Conservation (phyloP, 2,329 filamentous ascomycete genomes). For the Triangularia setosa region DNA sequence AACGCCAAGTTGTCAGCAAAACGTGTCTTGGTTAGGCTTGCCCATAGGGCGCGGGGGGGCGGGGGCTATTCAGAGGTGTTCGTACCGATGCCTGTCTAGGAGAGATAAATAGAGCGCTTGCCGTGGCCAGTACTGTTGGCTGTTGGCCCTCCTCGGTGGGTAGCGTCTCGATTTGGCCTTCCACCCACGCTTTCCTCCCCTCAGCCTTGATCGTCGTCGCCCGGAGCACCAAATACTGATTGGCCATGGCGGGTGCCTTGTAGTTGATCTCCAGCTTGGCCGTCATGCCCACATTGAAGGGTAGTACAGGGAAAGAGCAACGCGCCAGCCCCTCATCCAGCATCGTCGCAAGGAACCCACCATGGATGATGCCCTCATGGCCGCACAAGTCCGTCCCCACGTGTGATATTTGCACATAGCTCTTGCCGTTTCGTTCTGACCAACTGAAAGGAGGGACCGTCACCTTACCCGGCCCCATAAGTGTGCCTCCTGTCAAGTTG, state of each 20-base stretch:
- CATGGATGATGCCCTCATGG: conserved; percentile 86
- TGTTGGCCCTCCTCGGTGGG: conserved; percentile 56
- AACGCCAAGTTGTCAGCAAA: not conserved
- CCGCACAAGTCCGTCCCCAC: conserved; percentile 79
- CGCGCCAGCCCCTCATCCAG: conserved; percentile 85
- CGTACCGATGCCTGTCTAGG: conserved; percentile 75
- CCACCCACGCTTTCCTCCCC: conserved; percentile 91
- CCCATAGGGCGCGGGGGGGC: no score
- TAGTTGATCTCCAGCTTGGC: conserved; percentile 84
- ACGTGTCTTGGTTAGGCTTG: not conserved
- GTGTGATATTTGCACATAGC: conserved; percentile 68
- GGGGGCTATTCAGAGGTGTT: conserved; percentile 21
- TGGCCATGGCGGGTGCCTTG: conserved; percentile 71
- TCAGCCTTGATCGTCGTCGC: conserved; percentile 82
- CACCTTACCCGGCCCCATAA: conserved; percentile 71
- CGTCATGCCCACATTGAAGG: conserved; percentile 81
- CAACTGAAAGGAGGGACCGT: conserved; percentile 79
- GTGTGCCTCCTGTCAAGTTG: conserved; percentile 77
- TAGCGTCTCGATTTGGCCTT: conserved; percentile 79
- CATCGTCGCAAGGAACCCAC: conserved; percentile 85
- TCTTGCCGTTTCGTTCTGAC: conserved; percentile 65
- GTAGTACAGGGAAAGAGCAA: conserved; percentile 83
- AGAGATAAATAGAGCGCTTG: conserved; percentile 82
- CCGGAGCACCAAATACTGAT: conserved; percentile 70
- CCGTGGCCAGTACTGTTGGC: conserved; percentile 71